Evolutionary conservation across 805 yeast genomes (phyloP).

Genomic region (Yamadazyma nakazawae): DNA sequence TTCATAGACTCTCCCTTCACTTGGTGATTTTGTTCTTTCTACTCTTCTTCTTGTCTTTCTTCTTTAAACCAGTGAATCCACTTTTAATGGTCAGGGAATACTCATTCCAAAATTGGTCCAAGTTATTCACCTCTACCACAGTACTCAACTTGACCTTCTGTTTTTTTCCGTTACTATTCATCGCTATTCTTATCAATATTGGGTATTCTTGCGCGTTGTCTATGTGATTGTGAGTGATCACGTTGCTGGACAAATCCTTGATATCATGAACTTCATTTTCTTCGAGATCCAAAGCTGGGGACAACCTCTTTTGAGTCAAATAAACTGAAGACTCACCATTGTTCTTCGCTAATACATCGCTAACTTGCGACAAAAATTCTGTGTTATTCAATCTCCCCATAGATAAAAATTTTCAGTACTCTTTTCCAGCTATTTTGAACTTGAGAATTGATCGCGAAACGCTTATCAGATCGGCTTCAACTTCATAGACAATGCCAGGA

Average conservation of each 20-base stretch:
- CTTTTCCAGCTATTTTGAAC: neutral
- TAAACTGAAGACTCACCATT: slow-evolving; percentile 51
- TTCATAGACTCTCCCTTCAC: neutral
- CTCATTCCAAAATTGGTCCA: slow-evolving; percentile 74
- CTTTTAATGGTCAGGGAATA: slow-evolving; percentile 67
- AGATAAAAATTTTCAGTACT: slow-evolving; percentile 3
- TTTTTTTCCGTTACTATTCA: slow-evolving; percentile 46
- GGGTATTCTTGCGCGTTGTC: slow-evolving; percentile 45
- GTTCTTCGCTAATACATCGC: slow-evolving; percentile 22
- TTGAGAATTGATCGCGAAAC: neutral
- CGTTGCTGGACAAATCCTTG: slow-evolving; percentile 29
- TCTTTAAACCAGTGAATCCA: slow-evolving; percentile 73
- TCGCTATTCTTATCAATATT: slow-evolving; percentile 64
- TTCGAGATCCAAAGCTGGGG: slow-evolving; percentile 24
- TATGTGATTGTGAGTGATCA: slow-evolving; percentile 17
- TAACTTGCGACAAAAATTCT: slow-evolving; percentile 28
- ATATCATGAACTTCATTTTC: slow-evolving; percentile 12
- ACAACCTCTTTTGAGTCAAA: slow-evolving; percentile 55
- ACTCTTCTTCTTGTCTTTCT: slow-evolving; percentile 77
- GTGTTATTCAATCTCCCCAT: slow-evolving; percentile 33
- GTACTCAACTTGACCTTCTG: slow-evolving; percentile 67
- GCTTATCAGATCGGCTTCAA: neutral
- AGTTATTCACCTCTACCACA: slow-evolving; percentile 55
- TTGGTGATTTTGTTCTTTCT: slow-evolving; percentile 37
- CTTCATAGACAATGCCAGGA: neutral